phyloP scores from a whole-genome alignment of 225 moss, liverwort and hornwort genomes.

The Sphagnum tenellum region DNA sequence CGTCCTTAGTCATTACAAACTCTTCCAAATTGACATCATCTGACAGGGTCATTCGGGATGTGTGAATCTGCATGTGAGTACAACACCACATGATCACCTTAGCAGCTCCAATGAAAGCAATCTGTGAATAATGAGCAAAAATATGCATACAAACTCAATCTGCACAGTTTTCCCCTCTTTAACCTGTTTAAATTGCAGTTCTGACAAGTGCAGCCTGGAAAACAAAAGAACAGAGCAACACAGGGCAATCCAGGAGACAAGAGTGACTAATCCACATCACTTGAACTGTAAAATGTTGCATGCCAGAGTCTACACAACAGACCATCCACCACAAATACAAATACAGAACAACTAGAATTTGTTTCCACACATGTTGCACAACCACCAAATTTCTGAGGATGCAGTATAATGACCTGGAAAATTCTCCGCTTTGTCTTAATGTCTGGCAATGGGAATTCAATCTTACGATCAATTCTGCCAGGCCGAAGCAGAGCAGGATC shows the following conservation, averaged over 20 bases:
- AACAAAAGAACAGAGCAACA: too few relatives aligned
- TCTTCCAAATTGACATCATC: conserved; percentile 98
- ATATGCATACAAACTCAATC: not conserved
- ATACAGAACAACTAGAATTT: not conserved
- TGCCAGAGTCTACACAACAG: conserved; percentile 5
- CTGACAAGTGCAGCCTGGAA: too few relatives aligned
- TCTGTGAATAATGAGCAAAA: conserved; percentile 7
- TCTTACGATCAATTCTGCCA: conserved; percentile 97
- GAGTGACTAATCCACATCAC: conserved; percentile 1
- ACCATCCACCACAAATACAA: not conserved
- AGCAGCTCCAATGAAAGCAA: conserved; percentile 22
- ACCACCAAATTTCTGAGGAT: too few relatives aligned
- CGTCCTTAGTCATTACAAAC: conserved; percentile 98
- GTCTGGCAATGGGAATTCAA: conserved; percentile 95
- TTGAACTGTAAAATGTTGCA: conserved; percentile 25
- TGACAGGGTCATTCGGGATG: conserved; percentile 91
- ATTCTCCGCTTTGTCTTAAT: conserved; percentile 83
- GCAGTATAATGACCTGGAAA: conserved; percentile 58
- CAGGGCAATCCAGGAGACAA: too few relatives aligned
- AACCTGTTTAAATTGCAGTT: too few relatives aligned
- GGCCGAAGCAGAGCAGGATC: conserved; percentile 93
- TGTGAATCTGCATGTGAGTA: conserved; percentile 65
- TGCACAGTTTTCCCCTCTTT: too few relatives aligned
- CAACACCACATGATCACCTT: not conserved
- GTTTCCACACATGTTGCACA: not conserved